Conservation (phyloP, 1,284 basidiomycete species). For the Tranzscheliella williamsii region DNA sequence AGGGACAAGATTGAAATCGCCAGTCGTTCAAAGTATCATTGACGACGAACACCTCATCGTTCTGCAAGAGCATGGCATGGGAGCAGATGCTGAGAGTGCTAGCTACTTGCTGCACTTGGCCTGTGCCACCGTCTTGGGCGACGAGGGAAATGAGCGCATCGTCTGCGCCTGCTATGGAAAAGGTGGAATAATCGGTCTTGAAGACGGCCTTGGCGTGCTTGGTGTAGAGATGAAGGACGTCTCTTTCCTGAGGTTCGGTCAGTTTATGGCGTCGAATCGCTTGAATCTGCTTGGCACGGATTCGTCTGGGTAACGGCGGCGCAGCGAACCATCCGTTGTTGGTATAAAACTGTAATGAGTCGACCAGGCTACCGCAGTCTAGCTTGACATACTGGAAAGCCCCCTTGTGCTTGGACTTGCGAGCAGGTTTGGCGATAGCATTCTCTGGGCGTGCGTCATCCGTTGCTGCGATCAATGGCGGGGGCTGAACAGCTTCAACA, state of each 20-base stretch:
- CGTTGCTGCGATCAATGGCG: too few relatives aligned
- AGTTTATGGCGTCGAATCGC: conserved; percentile 27
- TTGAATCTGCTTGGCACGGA: conserved; percentile 7
- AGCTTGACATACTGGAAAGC: conserved; percentile 23
- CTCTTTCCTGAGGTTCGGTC: conserved; percentile 17
- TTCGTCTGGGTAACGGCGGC: conserved; percentile 18
- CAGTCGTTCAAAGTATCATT: conserved; percentile 35
- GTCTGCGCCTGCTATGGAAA: conserved; percentile 30
- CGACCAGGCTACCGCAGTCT: conserved; percentile 8
- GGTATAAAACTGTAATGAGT: conserved; percentile 22
- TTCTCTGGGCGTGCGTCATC: too few relatives aligned
- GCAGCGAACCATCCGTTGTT: conserved; percentile 39
- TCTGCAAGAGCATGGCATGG: conserved; percentile 44
- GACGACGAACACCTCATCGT: conserved; percentile 40
- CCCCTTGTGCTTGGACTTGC: too few relatives aligned
- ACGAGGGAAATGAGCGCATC: conserved; percentile 33
- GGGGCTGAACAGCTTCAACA: too few relatives aligned
- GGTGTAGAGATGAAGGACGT: conserved; percentile 22
- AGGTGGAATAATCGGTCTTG: conserved; percentile 34
- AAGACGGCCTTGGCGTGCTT: conserved; percentile 36
- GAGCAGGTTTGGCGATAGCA: too few relatives aligned
- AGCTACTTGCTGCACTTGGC: conserved; percentile 8
- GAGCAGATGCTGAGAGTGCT: conserved; percentile 27
- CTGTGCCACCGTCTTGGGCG: conserved; percentile 20
- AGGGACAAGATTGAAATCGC: conserved; percentile 34